Percentiles rank a stretch among this genome's conserved stretches.
Evolutionary conservation across 2,329 filamentous ascomycete genomes (phyloP).

Genomic region (Nigrospora osmanthi): DNA sequence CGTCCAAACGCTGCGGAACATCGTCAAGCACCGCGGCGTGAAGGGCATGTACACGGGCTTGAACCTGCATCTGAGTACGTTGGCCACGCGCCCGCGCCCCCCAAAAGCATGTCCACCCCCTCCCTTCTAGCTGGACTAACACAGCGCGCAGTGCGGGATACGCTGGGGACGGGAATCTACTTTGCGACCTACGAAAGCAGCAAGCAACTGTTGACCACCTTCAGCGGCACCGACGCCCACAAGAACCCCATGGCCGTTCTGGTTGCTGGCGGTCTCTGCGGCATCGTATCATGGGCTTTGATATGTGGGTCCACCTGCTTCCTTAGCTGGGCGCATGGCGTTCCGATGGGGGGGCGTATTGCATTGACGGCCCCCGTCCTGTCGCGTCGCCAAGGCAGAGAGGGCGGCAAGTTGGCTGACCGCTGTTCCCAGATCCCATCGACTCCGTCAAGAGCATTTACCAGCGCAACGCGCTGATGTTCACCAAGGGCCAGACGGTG

Average conservation of each 20-base stretch:
- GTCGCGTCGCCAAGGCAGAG: neutral
- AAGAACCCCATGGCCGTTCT: slow-evolving; percentile 74
- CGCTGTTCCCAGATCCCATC: slow-evolving; percentile 48
- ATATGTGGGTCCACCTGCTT: slow-evolving; percentile 50
- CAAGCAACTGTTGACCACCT: slow-evolving; percentile 73
- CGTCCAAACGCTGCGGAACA: slow-evolving; percentile 66
- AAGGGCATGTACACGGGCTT: slow-evolving; percentile 75
- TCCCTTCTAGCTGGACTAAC: slow-evolving; percentile 7
- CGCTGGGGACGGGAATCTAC: slow-evolving; percentile 75
- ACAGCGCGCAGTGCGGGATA: slow-evolving; percentile 60
- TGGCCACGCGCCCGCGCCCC: neutral
- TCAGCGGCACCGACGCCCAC: slow-evolving; percentile 62
- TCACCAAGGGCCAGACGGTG: slow-evolving; percentile 55
- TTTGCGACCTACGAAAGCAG: slow-evolving; percentile 85
- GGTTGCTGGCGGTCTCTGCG: slow-evolving; percentile 71
- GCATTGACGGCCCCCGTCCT: neutral
- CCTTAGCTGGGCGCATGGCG: slow-evolving; percentile 1
- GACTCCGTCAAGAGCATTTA: slow-evolving; percentile 83
- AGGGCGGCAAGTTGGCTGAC: slow-evolving; percentile 1
- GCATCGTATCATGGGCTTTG: slow-evolving; percentile 74
- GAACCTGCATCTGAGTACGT: slow-evolving; percentile 67
- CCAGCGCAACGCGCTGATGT: slow-evolving; percentile 71
- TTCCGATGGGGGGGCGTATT: neutral
- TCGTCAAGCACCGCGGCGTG: slow-evolving; percentile 67
- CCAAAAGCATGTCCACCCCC: too few relatives aligned